phyloP scores from a whole-genome alignment of 148 eudicot genomes.

The Nyssa sinensis region DNA sequence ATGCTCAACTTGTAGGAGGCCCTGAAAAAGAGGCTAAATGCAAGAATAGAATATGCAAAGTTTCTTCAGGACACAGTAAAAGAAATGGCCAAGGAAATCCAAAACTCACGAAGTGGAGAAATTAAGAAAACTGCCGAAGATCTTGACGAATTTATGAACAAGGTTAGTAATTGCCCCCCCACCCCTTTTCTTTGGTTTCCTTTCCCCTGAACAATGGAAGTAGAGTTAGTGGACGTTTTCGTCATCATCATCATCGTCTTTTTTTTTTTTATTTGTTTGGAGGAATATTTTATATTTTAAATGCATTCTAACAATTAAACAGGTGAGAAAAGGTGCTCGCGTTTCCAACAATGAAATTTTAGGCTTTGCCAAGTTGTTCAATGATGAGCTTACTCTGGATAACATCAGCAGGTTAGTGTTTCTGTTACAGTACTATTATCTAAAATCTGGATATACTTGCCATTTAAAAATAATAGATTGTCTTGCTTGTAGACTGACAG shows the following conservation, averaged over 20 bases:
- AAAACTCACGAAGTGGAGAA: slow-evolving; percentile 79
- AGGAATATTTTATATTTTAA: neutral
- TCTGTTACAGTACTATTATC: neutral
- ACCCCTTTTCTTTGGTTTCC: neutral
- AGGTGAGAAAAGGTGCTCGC: slow-evolving; percentile 77
- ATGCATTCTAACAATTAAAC: slow-evolving; percentile 10
- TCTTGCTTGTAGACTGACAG: neutral
- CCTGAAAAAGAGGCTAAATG: slow-evolving; percentile 63
- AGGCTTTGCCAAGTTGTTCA: slow-evolving; percentile 79
- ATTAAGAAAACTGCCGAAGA: slow-evolving; percentile 74
- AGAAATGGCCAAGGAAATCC: slow-evolving; percentile 92
- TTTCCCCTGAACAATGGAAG: neutral
- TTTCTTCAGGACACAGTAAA: slow-evolving; percentile 84
- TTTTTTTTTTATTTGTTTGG: neutral
- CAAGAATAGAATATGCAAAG: slow-evolving; percentile 86
- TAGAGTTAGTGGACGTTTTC: neutral
- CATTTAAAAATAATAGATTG: neutral
- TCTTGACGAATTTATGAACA: slow-evolving; percentile 80
- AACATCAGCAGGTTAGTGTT: slow-evolving; percentile 77
- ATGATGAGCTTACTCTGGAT: slow-evolving; percentile 83
- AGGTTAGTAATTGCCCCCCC: slow-evolving; percentile 25
- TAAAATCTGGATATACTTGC: neutral
- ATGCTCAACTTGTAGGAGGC: slow-evolving; percentile 52
- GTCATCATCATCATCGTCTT: neutral
- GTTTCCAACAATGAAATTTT: slow-evolving; percentile 79